Conservation (phyloP, 75 land plant genomes). For the Pinus albicaulis region DNA sequence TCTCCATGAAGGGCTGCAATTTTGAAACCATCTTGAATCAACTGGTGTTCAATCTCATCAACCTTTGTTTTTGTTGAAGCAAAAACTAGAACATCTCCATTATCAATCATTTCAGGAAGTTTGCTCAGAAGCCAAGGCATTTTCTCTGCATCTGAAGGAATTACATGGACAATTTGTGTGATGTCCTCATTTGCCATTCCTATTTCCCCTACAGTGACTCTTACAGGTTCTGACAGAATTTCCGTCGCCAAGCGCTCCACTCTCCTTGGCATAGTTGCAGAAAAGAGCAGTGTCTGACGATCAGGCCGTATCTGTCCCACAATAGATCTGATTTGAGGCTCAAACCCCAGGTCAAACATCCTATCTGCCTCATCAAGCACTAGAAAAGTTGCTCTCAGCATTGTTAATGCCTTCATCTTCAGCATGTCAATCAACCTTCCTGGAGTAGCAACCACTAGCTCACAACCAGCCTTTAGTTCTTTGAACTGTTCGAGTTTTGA, state of each 20-base stretch:
- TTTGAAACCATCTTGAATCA: constrained; percentile 63
- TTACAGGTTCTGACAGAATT: constrained; percentile 81
- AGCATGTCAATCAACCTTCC: constrained; percentile 95
- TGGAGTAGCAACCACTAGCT: constrained; percentile 93
- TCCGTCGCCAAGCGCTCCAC: constrained; percentile 92
- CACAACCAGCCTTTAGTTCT: constrained; percentile 99
- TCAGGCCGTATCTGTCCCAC: constrained; percentile 98
- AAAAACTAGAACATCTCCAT: constrained; percentile 95
- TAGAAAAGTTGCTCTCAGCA: constrained; percentile 81
- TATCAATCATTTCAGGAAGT: constrained; percentile 77
- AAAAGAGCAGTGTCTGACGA: constrained; percentile 93
- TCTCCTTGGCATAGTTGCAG: constrained; percentile 97
- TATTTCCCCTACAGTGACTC: constrained; percentile 92
- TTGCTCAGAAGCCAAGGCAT: constrained; percentile 89
- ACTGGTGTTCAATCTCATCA: constrained; percentile 83
- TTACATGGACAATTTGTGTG: constrained; percentile 82
- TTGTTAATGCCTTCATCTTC: constrained; percentile 95
- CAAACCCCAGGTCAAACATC: constrained; percentile 99
- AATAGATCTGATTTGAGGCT: constrained; percentile 96
- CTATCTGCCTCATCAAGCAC: constrained; percentile 99
- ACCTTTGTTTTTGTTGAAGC: constrained; percentile 89
- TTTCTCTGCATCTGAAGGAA: constrained; percentile 93
- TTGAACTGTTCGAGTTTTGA: constrained; percentile 95
- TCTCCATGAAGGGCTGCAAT: constrained; percentile 98
- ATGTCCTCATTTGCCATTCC: constrained; percentile 99